Evolutionary conservation across 2,329 filamentous ascomycete species (phyloP), one percentile per base, ranked within the genome.

Genomic region (Trichocomaceae sp.): DNA sequence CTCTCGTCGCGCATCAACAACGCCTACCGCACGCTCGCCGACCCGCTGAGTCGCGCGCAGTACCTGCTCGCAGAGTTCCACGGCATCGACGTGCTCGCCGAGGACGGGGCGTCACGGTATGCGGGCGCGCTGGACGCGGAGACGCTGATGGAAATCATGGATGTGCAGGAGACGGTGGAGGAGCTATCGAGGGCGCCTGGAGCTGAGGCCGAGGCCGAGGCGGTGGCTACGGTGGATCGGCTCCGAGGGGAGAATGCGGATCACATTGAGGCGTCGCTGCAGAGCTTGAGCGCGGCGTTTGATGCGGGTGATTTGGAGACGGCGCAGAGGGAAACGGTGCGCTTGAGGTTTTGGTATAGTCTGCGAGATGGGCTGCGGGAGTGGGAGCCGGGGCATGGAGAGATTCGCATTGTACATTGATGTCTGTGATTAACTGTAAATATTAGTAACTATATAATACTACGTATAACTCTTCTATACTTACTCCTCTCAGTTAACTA

Each of bases 341-440:
- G 81, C 69, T 72, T 96, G 74, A 78, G 90, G 69, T 97, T 96
- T 75, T 96, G 92, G 92, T 80, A 87, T 54, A 96, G 91, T 72
- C 85, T 97, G 58, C 80, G 83, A 59, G 87, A 95, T 70, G 87
- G 84, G 47, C 75, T 96, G 65, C 77, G 86, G 67, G 82, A 85
- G 59, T 96, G 92, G 91, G 90, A 96, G 77, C 83, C 78, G 64
- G 91, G 90, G 5, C 86, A 83, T 74, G 69, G 64, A 33, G 66
- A 78, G 59, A 77, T 83, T 55, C 72, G 79, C 46, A 62, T 84
- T 61, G 70, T 79, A 58, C 81, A 83, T 73, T 84, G 68, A 74
- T 60, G n/a, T n/a, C n/a, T n/a, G n/a, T n/a, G n/a, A n/a, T n/a
- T n/a, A n/a, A n/a, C n/a, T n/a, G n/a, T n/a, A n/a, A n/a, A n/a